A percentile compares a stretch with the other conserved stretches of the same genome.
Evolutionary conservation across 1,284 basidiomycete genomes (phyloP).

Genomic region (Ustilago vetiveriae): DNA sequence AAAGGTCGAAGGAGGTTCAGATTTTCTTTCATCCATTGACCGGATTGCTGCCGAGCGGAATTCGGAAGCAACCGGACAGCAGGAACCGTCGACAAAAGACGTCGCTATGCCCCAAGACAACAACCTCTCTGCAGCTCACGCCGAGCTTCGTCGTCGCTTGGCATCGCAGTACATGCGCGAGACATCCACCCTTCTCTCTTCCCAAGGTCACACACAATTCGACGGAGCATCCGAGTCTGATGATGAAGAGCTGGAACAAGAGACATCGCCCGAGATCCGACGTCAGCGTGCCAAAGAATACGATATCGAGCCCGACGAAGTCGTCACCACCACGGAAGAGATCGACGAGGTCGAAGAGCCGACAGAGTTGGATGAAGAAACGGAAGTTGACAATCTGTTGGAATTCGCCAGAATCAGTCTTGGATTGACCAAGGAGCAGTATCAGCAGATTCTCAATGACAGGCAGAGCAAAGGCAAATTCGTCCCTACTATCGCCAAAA

Average conservation of each 20-base stretch:
- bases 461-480: constrained; percentile 30
- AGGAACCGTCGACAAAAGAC: neutral
- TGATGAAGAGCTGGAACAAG: constrained; percentile 33
- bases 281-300: constrained; percentile 23
- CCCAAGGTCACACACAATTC: constrained; percentile 26
- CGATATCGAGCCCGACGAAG: constrained; percentile 30
- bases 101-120: constrained; percentile 6
- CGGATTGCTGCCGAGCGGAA: constrained; percentile 9
- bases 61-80: neutral
- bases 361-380: constrained; percentile 27
- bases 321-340: neutral
- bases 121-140: constrained; percentile 19
- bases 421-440: constrained; percentile 48
- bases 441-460: constrained; percentile 41
- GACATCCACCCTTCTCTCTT: constrained; percentile 23
- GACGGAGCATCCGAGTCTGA: constrained; percentile 49
- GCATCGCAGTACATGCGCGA: constrained; percentile 47
- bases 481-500: constrained; percentile 17
- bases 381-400: constrained; percentile 42
- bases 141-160: constrained; percentile 23
- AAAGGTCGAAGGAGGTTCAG: neutral
- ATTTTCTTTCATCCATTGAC: constrained; percentile 34
- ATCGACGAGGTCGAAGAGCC: constrained; percentile 11
- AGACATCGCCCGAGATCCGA: constrained; percentile 22
- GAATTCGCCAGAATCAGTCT: constrained; percentile 51